Percentiles rank a stretch among this genome's conserved stretches.
phyloP scores from a whole-genome alignment of 495 filamentous ascomycete species.

The Filosporella fistucella region DNA sequence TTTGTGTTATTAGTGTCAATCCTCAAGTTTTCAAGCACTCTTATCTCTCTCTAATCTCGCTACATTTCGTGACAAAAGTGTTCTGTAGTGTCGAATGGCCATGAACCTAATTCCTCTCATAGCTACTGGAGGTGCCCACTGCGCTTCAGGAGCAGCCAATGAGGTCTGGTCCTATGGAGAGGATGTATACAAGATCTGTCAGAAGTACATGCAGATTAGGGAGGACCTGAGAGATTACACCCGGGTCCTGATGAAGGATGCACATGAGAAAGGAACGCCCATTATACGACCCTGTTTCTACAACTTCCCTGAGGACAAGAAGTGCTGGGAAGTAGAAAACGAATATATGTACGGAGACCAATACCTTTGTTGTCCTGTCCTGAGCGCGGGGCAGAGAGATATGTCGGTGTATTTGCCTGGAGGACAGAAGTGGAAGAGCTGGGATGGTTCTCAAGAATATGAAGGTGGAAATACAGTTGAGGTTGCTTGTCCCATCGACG shows the following conservation, averaged over 20 bases:
- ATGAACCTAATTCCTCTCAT: no score
- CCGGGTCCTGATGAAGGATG: slow-evolving; percentile 44
- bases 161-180: slow-evolving; percentile 58
- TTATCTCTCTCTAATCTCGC: no score
- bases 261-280: slow-evolving; percentile 47
- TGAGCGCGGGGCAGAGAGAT: slow-evolving; percentile 36
- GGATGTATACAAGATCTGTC: slow-evolving; percentile 49
- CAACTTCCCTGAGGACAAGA: slow-evolving; percentile 46
- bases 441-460: slow-evolving; percentile 22
- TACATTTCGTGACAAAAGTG: no score
- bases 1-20: no score
- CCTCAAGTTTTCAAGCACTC: no score
- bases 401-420: slow-evolving; percentile 41
- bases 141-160: slow-evolving; percentile 40
- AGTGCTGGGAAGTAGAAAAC: slow-evolving; percentile 44
- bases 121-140: slow-evolving; percentile 28
- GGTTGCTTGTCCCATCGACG: slow-evolving; percentile 42
- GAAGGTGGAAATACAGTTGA: slow-evolving; percentile 33
- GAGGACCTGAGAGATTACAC: slow-evolving; percentile 49
- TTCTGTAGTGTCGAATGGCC: no score
- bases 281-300: slow-evolving; percentile 54
- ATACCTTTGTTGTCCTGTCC: slow-evolving; percentile 47
- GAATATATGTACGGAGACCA: slow-evolving; percentile 51
- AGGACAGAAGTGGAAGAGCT: slow-evolving; percentile 39
- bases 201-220: slow-evolving; percentile 46